These are phyloP conservation scores for Streptanthus diversifolius DNA, from an alignment of 345 rosid genomes.

Conservation along the genomic window DNA sequence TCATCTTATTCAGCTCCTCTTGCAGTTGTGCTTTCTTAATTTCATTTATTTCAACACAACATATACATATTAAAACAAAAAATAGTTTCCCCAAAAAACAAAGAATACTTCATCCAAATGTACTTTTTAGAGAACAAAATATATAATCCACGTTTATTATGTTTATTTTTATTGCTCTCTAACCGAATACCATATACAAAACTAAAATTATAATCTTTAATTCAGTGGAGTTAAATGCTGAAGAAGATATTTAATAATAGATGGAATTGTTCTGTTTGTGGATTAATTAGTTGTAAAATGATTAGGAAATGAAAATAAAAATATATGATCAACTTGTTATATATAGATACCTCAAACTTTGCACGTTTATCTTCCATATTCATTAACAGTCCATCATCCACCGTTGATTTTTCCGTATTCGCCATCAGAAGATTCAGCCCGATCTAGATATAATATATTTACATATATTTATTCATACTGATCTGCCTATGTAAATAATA, in stretches of 20 bases:
- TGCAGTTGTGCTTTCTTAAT: slow-evolving; percentile 59
- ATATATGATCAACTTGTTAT: background rate
- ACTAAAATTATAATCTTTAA: background rate
- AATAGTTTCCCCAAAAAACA: background rate
- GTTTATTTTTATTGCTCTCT: background rate
- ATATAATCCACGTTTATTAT: background rate
- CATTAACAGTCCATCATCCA: slow-evolving; percentile 75
- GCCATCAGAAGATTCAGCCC: slow-evolving; percentile 74
- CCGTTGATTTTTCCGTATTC: slow-evolving; percentile 72
- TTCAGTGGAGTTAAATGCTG: background rate
- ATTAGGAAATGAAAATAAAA: background rate
- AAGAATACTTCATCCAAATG: background rate
- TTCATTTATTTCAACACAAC: slow-evolving; percentile 3
- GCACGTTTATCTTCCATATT: slow-evolving; percentile 61
- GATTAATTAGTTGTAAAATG: background rate
- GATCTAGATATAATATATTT: slow-evolving; percentile 40
- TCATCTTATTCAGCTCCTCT: slow-evolving; percentile 62
- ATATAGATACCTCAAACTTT: slow-evolving; percentile 52
- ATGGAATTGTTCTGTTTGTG: background rate
- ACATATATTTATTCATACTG: background rate
- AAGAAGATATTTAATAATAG: background rate
- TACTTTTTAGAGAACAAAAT: background rate
- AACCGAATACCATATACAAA: background rate
- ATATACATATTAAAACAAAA: background rate
- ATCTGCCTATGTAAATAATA: background rate